Evolutionary conservation across 2,329 filamentous ascomycete genomes (phyloP).

Genomic region (Fusarium palustre): DNA sequence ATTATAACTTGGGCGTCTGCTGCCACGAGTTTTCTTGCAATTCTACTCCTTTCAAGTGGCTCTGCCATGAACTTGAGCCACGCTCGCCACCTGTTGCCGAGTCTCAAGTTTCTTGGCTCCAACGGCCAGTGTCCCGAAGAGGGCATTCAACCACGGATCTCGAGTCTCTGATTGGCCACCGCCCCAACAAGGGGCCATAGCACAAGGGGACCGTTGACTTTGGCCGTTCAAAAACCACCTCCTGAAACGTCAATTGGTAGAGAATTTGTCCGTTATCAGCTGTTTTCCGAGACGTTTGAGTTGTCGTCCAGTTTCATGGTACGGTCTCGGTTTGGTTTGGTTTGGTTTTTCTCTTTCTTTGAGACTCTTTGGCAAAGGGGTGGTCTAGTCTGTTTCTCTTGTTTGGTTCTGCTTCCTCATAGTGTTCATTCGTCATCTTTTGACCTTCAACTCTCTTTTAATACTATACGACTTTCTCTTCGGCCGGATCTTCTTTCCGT

Average conservation of each 20-base stretch:
- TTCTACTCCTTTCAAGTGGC: slow-evolving; percentile 30
- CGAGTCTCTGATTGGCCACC: slow-evolving; percentile 43
- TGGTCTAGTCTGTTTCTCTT: slow-evolving; percentile 3
- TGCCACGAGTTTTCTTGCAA: slow-evolving; percentile 23
- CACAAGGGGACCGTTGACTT: slow-evolving; percentile 31
- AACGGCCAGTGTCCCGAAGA: slow-evolving; percentile 44
- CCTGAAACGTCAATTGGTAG: slow-evolving; percentile 48
- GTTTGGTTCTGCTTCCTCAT: slow-evolving; percentile 12
- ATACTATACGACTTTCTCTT: slow-evolving; percentile 27
- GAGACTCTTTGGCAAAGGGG: slow-evolving; percentile 10
- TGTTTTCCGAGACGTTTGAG: slow-evolving; percentile 44
- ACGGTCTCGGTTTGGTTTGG: slow-evolving; percentile 29
- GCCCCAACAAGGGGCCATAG: slow-evolving; percentile 26
- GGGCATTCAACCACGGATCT: slow-evolving; percentile 36
- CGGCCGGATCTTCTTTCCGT: slow-evolving; percentile 18
- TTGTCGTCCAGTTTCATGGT: slow-evolving; percentile 43
- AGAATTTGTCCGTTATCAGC: slow-evolving; percentile 42
- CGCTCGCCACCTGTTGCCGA: slow-evolving; percentile 31
- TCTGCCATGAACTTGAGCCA: slow-evolving; percentile 34
- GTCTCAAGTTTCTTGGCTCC: slow-evolving; percentile 40
- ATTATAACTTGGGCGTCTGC: slow-evolving; percentile 25
- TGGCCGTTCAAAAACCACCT: slow-evolving; percentile 42
- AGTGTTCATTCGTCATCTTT: slow-evolving; percentile 6
- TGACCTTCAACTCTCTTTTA: slow-evolving; percentile 22
- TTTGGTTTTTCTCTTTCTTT: slow-evolving; percentile 24